Conservation (phyloP, 164 flowering plant genomes). For the Taxillus chinensis region DNA sequence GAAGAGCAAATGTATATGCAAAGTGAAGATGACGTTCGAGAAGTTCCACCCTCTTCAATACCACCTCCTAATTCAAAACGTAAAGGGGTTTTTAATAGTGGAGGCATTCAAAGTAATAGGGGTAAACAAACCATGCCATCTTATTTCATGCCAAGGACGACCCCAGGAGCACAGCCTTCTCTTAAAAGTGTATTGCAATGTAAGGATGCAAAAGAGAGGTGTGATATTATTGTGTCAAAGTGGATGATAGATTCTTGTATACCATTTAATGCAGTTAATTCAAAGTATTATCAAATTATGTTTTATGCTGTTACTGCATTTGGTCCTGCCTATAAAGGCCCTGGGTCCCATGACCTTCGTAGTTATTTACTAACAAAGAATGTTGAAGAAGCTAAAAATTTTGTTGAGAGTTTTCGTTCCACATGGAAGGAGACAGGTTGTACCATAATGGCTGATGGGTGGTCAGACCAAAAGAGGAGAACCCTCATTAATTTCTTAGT, state of each 20-base stretch:
- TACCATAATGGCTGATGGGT: conserved; percentile 5
- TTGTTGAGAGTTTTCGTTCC: neutral
- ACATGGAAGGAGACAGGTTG: neutral
- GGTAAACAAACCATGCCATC: too few species aligned
- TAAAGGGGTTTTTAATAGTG: too few species aligned
- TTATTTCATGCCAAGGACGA: too few species aligned
- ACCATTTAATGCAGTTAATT: conserved; percentile 5
- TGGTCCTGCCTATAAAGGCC: neutral
- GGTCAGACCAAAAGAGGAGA: neutral
- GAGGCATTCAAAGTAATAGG: too few species aligned
- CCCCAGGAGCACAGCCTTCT: too few species aligned
- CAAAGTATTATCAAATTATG: neutral
- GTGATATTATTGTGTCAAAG: too few species aligned
- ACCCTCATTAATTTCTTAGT: conserved; percentile 1
- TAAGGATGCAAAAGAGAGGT: too few species aligned
- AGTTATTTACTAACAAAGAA: neutral
- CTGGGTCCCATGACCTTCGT: neutral
- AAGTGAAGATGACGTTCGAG: too few species aligned
- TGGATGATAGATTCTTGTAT: conserved; percentile 5
- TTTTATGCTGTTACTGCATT: neutral
- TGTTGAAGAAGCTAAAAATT: neutral
- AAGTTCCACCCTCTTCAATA: too few species aligned
- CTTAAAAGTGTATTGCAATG: too few species aligned
- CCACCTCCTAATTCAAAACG: too few species aligned
- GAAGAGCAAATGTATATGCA: too few species aligned